These are phyloP conservation scores for Paulinella micropora DNA, from an alignment of 78 protist species.

Conservation along the genomic window DNA sequence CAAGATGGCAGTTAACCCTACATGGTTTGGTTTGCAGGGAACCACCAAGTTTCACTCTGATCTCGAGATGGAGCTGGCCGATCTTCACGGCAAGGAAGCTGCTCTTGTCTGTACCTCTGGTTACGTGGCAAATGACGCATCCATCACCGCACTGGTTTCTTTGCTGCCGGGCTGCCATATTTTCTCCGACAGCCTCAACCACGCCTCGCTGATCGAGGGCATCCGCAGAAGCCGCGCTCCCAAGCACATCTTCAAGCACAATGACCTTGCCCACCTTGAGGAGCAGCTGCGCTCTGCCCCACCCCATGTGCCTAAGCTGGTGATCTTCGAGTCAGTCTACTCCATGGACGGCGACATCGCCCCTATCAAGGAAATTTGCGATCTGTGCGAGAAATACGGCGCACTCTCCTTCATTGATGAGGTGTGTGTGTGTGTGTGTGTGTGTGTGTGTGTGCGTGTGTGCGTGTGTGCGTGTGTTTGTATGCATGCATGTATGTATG, in stretches of 20 bases:
- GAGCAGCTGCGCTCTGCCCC: conserved; percentile 29
- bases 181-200: conserved; percentile 66
- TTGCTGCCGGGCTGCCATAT: conserved; percentile 46
- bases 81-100: conserved; percentile 47
- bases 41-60: conserved; percentile 44
- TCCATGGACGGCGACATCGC: conserved; percentile 79
- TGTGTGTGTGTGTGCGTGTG: no score
- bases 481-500: no score
- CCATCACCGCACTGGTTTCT: conserved; percentile 51
- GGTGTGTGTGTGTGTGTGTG: no score
- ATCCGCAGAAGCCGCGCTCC: conserved; percentile 41
- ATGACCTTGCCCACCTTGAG: conserved; percentile 68
- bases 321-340: conserved; percentile 76
- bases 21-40: no score
- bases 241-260: conserved; percentile 62
- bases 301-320: conserved; percentile 48
- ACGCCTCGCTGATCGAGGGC: conserved; percentile 77
- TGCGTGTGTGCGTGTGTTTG: no score
- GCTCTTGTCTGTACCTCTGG: conserved; percentile 54
- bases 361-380: conserved; percentile 64
- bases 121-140: conserved; percentile 70
- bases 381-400: conserved; percentile 59
- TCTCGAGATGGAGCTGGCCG: conserved; percentile 63
- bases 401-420: conserved; percentile 76
- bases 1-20: no score